Evolutionary conservation across 768 basidiomycete species (phyloP), one percentile per base, ranked within the genome.

Genomic region (Pleurotus salmoneostramineus): DNA sequence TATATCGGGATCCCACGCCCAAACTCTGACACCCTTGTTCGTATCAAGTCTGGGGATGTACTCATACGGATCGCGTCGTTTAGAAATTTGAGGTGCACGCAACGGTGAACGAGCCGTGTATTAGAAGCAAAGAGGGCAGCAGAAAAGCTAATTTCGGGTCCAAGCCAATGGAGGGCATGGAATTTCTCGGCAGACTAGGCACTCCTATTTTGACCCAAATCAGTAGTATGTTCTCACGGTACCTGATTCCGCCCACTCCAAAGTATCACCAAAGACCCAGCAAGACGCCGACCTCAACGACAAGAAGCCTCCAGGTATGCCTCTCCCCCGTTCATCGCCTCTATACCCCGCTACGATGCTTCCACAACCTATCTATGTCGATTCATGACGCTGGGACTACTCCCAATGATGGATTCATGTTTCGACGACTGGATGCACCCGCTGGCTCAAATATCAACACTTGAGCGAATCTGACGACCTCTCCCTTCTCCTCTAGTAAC

Each of bases 221-320:
- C 14, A 15, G 32, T 15, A 51, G 4, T 21, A 37, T 51, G 15
- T 37, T 51, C 50, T 15, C 50, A 51, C 50, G 17, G 21, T n/a
- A 7, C 48, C 21, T 15, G n/a, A 50, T n/a, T 32, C 48, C 14
- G 14, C n/a, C n/a, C 48, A 15, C 33, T 14, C n/a, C 48, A 50
- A 50, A 27, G 21, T 27, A 27, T 27, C 21, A 27, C 21, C 21
- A 27, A 27, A 27, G 33, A 6, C 48, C 15, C 48, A 15, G 36
- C 52, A 44, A n/a, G 40, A 55, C 52, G 50, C 52, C 52, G 52
- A 55, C 52, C 52, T 40, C 52, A 55, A 55, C 52, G 52, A 55
- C 37, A n/a, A 55, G 52, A 55, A 55, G 52, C 15, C 52, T 32
- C 37, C 43, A 43, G 43, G 52, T 55, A 55, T 17, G 17, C 27